A percentile compares a stretch with the other conserved stretches of the same genome.
Evolutionary conservation across 208 protist species (phyloP).

Genomic region (Novymonas esmeraldas): DNA sequence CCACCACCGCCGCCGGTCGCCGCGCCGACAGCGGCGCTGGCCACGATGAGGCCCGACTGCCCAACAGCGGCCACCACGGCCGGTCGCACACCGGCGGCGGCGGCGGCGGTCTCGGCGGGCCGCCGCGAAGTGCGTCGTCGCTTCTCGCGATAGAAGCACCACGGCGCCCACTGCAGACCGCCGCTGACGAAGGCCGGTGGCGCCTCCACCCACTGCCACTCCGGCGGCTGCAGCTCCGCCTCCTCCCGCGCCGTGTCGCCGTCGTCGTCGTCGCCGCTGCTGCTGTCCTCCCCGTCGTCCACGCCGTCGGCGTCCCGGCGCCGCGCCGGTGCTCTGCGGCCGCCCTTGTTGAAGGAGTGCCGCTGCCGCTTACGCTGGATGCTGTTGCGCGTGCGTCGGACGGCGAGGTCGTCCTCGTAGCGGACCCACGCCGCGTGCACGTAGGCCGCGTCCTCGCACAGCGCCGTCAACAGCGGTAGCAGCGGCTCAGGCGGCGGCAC

Average conservation of each 20-base stretch:
- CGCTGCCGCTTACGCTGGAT: constrained; percentile 33
- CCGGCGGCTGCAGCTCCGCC: constrained; percentile 22
- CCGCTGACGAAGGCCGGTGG: constrained; percentile 12
- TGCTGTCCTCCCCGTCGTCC: neutral
- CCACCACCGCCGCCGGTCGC: neutral
- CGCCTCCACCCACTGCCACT: constrained; percentile 29
- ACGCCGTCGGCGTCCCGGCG: neutral
- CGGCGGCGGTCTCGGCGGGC: neutral
- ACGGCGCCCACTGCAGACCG: constrained; percentile 34
- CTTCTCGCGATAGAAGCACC: constrained; percentile 31
- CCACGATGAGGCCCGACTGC: neutral
- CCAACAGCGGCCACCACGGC: no score
- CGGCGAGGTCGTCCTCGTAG: constrained; percentile 43
- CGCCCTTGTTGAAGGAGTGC: constrained; percentile 19
- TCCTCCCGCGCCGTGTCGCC: neutral
- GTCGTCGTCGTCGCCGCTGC: neutral
- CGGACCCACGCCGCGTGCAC: constrained; percentile 50
- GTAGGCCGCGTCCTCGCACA: constrained; percentile 56
- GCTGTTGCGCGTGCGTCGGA: constrained; percentile 31
- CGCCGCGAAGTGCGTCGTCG: constrained; percentile 5
- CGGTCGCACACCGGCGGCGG: neutral
- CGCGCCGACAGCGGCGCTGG: neutral
- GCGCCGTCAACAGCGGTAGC: constrained; percentile 33
- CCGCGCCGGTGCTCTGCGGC: neutral
- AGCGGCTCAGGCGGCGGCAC: constrained; percentile 18